phyloP scores from a whole-genome alignment of 495 filamentous ascomycete species.

The Penicillium chermesinum region DNA sequence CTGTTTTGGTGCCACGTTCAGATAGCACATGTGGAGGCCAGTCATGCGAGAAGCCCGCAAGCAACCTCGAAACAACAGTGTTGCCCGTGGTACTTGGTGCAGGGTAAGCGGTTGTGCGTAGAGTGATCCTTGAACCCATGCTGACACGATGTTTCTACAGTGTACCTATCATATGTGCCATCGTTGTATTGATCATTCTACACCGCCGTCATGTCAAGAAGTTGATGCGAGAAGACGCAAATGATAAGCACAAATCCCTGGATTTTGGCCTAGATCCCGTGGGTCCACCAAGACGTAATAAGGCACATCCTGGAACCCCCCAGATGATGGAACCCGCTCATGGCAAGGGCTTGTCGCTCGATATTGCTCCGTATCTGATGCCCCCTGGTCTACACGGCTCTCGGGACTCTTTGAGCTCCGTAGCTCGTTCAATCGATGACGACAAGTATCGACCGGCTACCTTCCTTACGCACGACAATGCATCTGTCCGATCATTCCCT shows the following conservation, averaged over 20 bases:
- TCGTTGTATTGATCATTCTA: conserved; percentile 65
- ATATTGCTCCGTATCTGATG: conserved; percentile 68
- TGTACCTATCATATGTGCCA: conserved; percentile 66
- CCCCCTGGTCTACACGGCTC: conserved; percentile 75
- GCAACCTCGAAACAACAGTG: conserved; percentile 52
- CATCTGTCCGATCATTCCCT: conserved; percentile 50
- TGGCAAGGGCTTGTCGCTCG: conserved; percentile 72
- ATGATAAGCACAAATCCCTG: conserved; percentile 86
- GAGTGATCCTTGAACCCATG: too few species aligned
- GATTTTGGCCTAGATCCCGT: conserved; percentile 77
- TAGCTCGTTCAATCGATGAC: conserved; percentile 69
- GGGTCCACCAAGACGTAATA: conserved; percentile 26
- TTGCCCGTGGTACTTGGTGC: conserved; percentile 76
- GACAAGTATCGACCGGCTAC: conserved; percentile 78
- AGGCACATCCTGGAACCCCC: conserved; percentile 15
- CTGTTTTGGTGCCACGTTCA: conserved; percentile 29
- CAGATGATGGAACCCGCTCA: conserved; percentile 39
- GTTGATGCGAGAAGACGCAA: conserved; percentile 70
- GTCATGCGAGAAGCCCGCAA: conserved; percentile 41
- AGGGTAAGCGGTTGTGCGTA: conserved; percentile 75
- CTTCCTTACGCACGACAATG: conserved; percentile 53
- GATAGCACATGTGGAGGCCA: conserved; percentile 7
- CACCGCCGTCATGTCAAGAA: conserved; percentile 72
- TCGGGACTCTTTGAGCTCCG: conserved; percentile 75
- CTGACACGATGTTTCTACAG: too few species aligned